A percentile compares a stretch with the other conserved stretches of the same genome.
These are phyloP conservation scores for Oxytropis ochrocephala DNA, from an alignment of 306 rosid genomes.

Conservation along the genomic window DNA sequence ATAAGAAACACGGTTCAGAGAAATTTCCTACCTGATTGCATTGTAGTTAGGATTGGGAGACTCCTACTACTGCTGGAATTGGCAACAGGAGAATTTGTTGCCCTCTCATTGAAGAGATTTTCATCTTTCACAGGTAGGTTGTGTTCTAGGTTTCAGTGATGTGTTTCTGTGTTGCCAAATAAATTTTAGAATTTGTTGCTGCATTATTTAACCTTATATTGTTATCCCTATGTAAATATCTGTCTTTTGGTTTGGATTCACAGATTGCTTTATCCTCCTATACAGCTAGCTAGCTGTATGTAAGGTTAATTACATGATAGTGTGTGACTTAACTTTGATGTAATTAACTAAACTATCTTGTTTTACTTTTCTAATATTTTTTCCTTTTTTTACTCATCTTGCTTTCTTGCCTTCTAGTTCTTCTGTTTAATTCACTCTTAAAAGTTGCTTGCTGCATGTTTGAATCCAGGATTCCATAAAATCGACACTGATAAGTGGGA, in stretches of 20 bases:
- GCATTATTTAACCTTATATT: constrained; percentile 9
- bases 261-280: constrained; percentile 26
- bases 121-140: constrained; percentile 44
- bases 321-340: constrained; percentile 19
- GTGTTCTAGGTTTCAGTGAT: constrained; percentile 27
- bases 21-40: constrained; percentile 16
- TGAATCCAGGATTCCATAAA: constrained; percentile 86
- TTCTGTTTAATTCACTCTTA: constrained; percentile 29
- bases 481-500: constrained; percentile 89
- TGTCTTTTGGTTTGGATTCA: constrained; percentile 8
- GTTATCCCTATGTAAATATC: constrained; percentile 6
- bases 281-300: neutral
- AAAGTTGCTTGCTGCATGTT: constrained; percentile 27
- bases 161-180: constrained; percentile 9
- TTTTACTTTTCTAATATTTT: neutral
- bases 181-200: constrained; percentile 3
- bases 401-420: neutral
- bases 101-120: constrained; percentile 35
- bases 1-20: constrained; percentile 24
- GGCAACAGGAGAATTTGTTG: constrained; percentile 30
- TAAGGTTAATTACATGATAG: constrained; percentile 15
- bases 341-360: constrained; percentile 1
- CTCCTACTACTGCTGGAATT: constrained; percentile 28
- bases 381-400: neutral
- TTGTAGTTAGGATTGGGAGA: constrained; percentile 38